Conservation (phyloP, 192 early-diverging fungal species). For the Backusella australiensis region DNA sequence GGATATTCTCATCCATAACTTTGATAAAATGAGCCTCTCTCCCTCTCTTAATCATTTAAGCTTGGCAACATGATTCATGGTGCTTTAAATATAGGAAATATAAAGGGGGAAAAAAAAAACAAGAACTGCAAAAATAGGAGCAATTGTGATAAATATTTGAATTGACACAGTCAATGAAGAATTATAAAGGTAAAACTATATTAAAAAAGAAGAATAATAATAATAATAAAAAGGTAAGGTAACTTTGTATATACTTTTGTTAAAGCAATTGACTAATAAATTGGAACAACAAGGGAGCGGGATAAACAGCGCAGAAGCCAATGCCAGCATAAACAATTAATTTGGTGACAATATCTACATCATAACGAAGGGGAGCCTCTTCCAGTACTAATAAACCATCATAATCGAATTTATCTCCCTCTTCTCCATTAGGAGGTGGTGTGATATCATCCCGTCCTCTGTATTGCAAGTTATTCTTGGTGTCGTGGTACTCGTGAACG, state of each 20-base stretch:
- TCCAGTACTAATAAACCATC: conserved; percentile 22
- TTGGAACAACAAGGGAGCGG: conserved; percentile 49
- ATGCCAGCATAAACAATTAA: conserved; percentile 61
- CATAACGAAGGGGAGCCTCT: conserved; percentile 48
- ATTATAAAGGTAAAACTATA: background rate
- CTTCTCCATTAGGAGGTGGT: background rate
- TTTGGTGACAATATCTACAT: conserved; percentile 60
- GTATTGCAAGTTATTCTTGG: conserved; percentile 9
- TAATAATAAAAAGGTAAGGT: background rate
- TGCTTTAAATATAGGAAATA: no score
- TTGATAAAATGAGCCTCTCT: no score
- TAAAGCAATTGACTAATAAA: conserved; percentile 9
- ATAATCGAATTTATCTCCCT: conserved; percentile 12
- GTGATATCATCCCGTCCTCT: background rate
- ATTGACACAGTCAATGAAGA: background rate
- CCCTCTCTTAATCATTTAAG: no score
- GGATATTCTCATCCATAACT: no score
- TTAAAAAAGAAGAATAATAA: background rate
- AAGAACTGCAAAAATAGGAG: no score
- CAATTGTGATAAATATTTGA: no score
- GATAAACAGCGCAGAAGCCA: conserved; percentile 47
- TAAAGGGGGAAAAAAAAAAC: no score
- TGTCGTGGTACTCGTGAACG: conserved; percentile 40
- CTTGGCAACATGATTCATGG: no score
- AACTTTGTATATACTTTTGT: background rate